phyloP scores from a whole-genome alignment of 164 flowering plant species.

The Cinnamomum micranthum region DNA sequence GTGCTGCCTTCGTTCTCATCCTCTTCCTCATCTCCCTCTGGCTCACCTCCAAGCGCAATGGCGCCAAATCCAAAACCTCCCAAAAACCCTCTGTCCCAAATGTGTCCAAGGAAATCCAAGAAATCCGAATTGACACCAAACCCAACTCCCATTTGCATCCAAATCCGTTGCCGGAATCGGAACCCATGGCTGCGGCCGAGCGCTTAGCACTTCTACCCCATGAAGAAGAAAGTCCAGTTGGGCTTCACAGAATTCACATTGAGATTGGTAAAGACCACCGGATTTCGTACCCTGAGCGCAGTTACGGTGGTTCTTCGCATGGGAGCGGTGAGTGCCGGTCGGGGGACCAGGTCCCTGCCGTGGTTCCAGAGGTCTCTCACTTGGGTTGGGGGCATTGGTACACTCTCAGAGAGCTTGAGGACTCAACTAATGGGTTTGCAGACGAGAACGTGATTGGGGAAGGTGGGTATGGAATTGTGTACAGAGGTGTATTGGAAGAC shows the following conservation, averaged over 20 bases:
- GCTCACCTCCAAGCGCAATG: constrained; percentile 29
- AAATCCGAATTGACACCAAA: constrained; percentile 18
- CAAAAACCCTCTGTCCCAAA: constrained; percentile 37
- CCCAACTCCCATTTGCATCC: constrained; percentile 11
- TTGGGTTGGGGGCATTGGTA: constrained; percentile 84
- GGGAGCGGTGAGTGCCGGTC: constrained; percentile 39
- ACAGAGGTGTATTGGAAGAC: constrained; percentile 49
- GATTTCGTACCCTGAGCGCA: constrained; percentile 48
- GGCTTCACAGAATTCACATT: constrained; percentile 39
- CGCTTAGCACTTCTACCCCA: constrained; percentile 12
- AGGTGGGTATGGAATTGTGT: constrained; percentile 74
- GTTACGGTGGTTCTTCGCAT: constrained; percentile 35
- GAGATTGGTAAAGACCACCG: constrained; percentile 45
- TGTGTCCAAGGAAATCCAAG: constrained; percentile 59
- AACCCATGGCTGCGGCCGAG: constrained; percentile 7
- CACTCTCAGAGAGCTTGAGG: constrained; percentile 65
- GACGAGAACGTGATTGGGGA: constrained; percentile 71
- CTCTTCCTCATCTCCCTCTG: constrained; percentile 71
- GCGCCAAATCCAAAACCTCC: constrained; percentile 15
- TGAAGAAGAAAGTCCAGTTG: constrained; percentile 30
- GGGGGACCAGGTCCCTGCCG: constrained; percentile 21
- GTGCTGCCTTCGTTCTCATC: constrained; percentile 58
- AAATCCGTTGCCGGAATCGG: constrained; percentile 30
- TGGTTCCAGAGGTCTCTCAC: constrained; percentile 61
- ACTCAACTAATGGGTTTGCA: constrained; percentile 46